Base-by-base conservation (phyloP, 192 early-diverging fungal genomes). In the Kickxella alabastrina region DNA sequence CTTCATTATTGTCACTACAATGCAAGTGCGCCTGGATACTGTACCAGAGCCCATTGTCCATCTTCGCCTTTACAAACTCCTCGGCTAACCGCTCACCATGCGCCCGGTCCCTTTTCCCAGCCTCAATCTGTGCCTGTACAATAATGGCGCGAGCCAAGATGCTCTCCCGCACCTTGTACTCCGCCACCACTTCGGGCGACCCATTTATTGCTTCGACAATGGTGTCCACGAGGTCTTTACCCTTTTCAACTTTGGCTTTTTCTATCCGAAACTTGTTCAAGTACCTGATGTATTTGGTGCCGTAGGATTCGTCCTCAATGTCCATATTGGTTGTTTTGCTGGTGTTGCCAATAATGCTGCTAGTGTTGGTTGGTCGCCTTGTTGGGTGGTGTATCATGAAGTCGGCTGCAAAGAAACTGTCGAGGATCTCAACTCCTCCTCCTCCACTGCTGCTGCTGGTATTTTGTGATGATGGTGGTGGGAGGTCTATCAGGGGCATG, bases 321-420 rank as follows among this genome's bases (percentile, higher is more conserved):
- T 37, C 24, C n/a, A n/a, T n/a, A n/a, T n/a, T n/a, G n/a, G n/a
- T n/a, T n/a, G n/a, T n/a, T n/a, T n/a, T n/a, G n/a, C n/a, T n/a
- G n/a, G n/a, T n/a, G n/a, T n/a, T n/a, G n/a, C n/a, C n/a, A n/a
- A n/a, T n/a, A n/a, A n/a, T n/a, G n/a, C n/a, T n/a, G n/a, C n/a
- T n/a, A n/a, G n/a, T n/a, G n/a, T n/a, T n/a, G n/a, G n/a, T n/a
- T n/a, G n/a, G n/a, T n/a, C n/a, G n/a, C n/a, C n/a, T n/a, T n/a
- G n/a, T n/a, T n/a, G n/a, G n/a, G n/a, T n/a, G 26, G 57, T n/a
- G 62, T 14, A 58, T 60, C n/a, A 75, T 54, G 52, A 75, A 75
- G 56, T 75, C 71, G 15, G 71, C 71, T 10, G 71, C 71, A 10
- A 67, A 75, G 25, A 75, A 75, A 3, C 38, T 55, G 26, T 75